These are phyloP conservation scores for Scytalidium sp. DNA, from an alignment of 2,329 filamentous ascomycete species.

Conservation along the genomic window DNA sequence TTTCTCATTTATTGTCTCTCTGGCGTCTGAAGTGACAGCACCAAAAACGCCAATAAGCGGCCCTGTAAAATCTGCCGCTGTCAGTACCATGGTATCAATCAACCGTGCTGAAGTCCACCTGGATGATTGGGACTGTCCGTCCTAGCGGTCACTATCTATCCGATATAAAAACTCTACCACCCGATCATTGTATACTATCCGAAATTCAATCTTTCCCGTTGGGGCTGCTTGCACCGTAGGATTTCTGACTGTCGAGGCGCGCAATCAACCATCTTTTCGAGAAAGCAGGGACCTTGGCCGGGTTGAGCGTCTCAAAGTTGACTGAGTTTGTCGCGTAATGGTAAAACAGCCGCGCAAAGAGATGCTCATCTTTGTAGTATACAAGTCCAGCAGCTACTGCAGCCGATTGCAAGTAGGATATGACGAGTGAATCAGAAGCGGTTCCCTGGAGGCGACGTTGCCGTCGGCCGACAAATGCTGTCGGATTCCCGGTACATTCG, in stretches of 20 bases:
- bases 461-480: constrained; percentile 15
- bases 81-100: constrained; percentile 27
- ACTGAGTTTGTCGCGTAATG: constrained; percentile 12
- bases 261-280: not conserved
- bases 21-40: too few species aligned
- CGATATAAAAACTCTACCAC: constrained; percentile 3
- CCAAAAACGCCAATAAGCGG: constrained; percentile 30
- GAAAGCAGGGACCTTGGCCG: constrained; percentile 5
- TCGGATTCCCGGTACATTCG: not conserved
- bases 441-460: constrained; percentile 8
- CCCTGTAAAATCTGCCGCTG: constrained; percentile 29
- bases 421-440: constrained; percentile 1
- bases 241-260: not conserved
- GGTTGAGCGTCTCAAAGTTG: constrained; percentile 14
- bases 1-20: too few species aligned
- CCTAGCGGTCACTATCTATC: constrained; percentile 3
- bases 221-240: not conserved
- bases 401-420: not conserved
- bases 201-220: constrained; percentile 2
- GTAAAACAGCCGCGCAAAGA: constrained; percentile 16
- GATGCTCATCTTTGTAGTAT: constrained; percentile 22
- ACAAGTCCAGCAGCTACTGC: constrained; percentile 13
- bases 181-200: constrained; percentile 1
- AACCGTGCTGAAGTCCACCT: constrained; percentile 12
- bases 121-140: too few species aligned